A percentile compares a stretch with the other conserved stretches of the same genome.
Conservation (phyloP, 2,329 filamentous ascomycete genomes). For the Aspergillus bombycis region DNA sequence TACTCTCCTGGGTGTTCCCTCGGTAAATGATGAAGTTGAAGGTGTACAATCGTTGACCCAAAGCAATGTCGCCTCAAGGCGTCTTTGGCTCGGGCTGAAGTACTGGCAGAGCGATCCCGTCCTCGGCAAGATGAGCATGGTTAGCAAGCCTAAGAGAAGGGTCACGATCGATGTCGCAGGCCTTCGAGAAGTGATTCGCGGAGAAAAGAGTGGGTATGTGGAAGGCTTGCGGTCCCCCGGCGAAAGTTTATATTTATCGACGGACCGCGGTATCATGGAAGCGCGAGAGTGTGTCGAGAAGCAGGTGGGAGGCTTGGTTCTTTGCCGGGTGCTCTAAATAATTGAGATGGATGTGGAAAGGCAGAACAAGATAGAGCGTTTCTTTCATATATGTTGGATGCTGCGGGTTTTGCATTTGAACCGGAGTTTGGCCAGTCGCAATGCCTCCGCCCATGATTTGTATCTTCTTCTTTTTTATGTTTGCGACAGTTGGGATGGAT, state of each 20-base stretch:
- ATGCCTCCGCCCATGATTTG: conserved; percentile 34
- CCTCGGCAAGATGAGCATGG: conserved; percentile 64
- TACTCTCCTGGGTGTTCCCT: conserved; percentile 56
- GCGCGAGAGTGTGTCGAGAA: conserved; percentile 78
- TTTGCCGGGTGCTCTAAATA: conserved; percentile 65
- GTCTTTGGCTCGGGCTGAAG: conserved; percentile 88
- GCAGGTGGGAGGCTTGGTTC: conserved; percentile 76
- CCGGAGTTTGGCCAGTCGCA: conserved; percentile 44
- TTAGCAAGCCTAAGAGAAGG: conserved; percentile 74
- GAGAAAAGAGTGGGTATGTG: conserved; percentile 67
- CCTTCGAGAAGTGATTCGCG: conserved; percentile 68
- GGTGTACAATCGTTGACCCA: conserved; percentile 61
- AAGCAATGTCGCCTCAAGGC: conserved; percentile 71
- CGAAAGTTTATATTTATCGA: conserved; percentile 80
- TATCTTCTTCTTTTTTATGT: conserved; percentile 22
- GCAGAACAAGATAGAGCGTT: conserved; percentile 15
- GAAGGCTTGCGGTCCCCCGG: conserved; percentile 74
- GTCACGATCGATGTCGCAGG: conserved; percentile 67
- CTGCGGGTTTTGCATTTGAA: conserved; percentile 38
- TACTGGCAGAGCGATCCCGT: conserved; percentile 86
- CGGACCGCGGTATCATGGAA: conserved; percentile 78
- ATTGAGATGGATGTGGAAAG: neutral
- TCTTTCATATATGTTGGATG: conserved; percentile 22
- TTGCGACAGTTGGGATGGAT: conserved; percentile 38
- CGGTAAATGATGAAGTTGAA: conserved; percentile 41